Base-by-base conservation (phyloP, 2,329 filamentous ascomycete genomes). In the Neophaeococcomyces aloes region DNA sequence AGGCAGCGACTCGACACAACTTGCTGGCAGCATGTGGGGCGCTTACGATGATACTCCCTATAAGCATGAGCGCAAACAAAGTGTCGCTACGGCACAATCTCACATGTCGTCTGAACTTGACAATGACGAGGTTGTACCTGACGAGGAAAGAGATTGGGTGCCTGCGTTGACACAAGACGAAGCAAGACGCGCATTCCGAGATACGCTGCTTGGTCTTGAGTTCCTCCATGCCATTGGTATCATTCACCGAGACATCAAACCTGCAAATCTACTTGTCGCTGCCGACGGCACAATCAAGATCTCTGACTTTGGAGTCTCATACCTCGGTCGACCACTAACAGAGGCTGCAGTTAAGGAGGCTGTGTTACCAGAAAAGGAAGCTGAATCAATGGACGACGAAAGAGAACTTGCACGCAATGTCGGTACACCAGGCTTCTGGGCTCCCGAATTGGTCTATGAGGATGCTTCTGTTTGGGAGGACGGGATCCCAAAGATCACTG, bases 181-280 rank as follows among this genome's bases (percentile, higher is more conserved):
- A 59, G 83, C 88, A 11, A 80, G 88, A 23, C 79, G 78, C 29
- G 83, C 86, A 0, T 96, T 98, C 63, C 76, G 89, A 51, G 91
- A 98, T 61, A 94, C 89, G 0, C 81, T 98, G 2, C 71, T 96
- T 29, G 91, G 91, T 3, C 67, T 98, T 15, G 88, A 98, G 60
- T 98, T 96, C 60, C 72, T 98, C 27, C 85, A 91, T 59, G 89
- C 86, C 54, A 88, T 96, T 61, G 85, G 91, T 59, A 98, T 98
- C 63, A 96, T 98, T 86, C 91, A 98, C 63, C 80, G 91, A 63
- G 91, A 98, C 62, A 93, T 98, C 68, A 98, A 98, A 60, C 91
- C 91, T 1, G 95, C 91, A 34, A 98, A 98, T 62, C 72, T 98
- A 5, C 71, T 98, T 5, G 87, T 89, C 69, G 93, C 86, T 39